Conservation (phyloP, 192 early-diverging fungal species). For the Coemansia sp. region DNA sequence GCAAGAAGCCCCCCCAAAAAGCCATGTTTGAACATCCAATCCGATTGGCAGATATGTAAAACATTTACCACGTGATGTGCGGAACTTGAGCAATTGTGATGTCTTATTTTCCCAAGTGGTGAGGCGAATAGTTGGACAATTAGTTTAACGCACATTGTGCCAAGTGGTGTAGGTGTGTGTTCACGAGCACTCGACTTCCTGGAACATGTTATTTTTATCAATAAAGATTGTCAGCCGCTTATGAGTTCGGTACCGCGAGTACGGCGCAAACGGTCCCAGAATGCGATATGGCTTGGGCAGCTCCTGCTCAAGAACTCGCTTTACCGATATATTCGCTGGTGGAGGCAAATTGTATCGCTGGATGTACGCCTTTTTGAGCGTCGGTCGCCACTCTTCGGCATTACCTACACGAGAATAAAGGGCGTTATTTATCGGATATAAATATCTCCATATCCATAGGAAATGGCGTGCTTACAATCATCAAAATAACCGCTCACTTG, state of each 20-base stretch:
- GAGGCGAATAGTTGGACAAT: too few species aligned
- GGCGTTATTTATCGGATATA: not conserved
- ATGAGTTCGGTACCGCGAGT: constrained; percentile 33
- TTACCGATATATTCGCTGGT: constrained; percentile 35
- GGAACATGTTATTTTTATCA: constrained; percentile 34
- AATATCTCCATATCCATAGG: not conserved
- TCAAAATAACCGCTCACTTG: constrained; percentile 27
- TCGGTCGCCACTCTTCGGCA: constrained; percentile 43
- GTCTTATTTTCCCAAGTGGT: too few species aligned
- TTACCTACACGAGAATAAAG: constrained; percentile 20
- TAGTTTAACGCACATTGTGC: too few species aligned
- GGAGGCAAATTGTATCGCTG: constrained; percentile 39
- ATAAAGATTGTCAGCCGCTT: constrained; percentile 35
- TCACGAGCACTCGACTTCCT: constrained; percentile 43
- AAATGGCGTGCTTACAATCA: constrained; percentile 15
- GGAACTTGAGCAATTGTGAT: not conserved
- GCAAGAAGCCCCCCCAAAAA: not conserved
- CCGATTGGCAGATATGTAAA: not conserved
- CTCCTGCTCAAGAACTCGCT: constrained; percentile 41
- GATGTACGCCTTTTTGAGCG: constrained; percentile 47
- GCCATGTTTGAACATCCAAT: not conserved
- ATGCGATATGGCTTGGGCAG: constrained; percentile 48
- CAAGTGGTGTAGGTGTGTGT: not conserved
- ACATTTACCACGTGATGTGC: not conserved
- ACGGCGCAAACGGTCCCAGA: constrained; percentile 35